Evolutionary conservation across 768 basidiomycete genomes (phyloP).

Genomic region (Nidula microcarpa): DNA sequence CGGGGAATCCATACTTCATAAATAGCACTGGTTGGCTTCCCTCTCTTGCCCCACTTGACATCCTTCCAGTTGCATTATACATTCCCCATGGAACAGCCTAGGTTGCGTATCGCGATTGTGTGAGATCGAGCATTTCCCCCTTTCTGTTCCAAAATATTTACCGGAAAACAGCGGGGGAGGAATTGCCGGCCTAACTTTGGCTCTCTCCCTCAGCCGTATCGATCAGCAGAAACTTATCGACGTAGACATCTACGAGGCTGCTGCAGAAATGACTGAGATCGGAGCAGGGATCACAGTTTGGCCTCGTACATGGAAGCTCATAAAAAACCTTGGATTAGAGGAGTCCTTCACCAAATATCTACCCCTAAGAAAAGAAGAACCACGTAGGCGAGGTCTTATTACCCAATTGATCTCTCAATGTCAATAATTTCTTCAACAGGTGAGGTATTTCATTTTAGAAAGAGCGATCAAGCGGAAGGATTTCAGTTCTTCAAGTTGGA

Average conservation of each 20-base stretch:
- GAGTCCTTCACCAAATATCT: constrained; percentile 7
- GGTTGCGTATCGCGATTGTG: constrained; percentile 11
- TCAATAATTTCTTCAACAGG: not conserved
- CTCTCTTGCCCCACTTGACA: too few species aligned
- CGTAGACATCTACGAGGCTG: constrained; percentile 38
- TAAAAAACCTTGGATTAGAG: constrained; percentile 16
- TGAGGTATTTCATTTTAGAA: constrained; percentile 20
- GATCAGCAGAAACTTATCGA: constrained; percentile 18
- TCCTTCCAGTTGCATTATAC: too few species aligned
- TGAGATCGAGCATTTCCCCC: not conserved
- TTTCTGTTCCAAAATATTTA: not conserved
- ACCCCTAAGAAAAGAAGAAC: constrained; percentile 8
- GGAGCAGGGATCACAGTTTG: constrained; percentile 35
- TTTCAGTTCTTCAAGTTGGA: constrained; percentile 18
- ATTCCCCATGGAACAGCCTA: too few species aligned
- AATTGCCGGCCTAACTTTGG: constrained; percentile 23
- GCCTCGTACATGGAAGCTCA: constrained; percentile 23
- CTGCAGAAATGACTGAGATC: constrained; percentile 27
- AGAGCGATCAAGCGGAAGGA: constrained; percentile 25
- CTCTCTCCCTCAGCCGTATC: constrained; percentile 15
- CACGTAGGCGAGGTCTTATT: constrained; percentile 3
- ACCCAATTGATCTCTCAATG: not conserved
- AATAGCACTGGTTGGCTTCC: too few species aligned
- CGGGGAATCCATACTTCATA: too few species aligned
- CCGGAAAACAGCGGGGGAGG: constrained; percentile 19